Base-by-base conservation (phyloP, 331 rosid species). In the Quercus tomentella region DNA sequence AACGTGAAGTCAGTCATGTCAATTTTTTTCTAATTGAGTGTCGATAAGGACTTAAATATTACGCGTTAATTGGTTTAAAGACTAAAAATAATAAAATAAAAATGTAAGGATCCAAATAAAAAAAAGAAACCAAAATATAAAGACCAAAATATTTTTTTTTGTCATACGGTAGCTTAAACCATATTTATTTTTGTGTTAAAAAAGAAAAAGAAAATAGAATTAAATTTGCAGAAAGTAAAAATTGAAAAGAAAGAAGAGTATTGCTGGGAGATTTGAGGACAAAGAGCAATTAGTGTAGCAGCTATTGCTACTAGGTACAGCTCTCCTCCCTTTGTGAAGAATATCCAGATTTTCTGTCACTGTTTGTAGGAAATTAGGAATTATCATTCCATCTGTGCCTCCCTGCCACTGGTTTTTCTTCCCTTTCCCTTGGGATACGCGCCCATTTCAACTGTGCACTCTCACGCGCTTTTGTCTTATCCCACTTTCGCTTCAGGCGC, bases 271-370 rank as follows among this genome's bases (percentile, higher is more conserved):
- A 6, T 45, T 45, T 56, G 62, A 70, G 33, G 84, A 75, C 84
- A 81, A 81, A 75, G 56, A 31, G 84, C 80, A 81, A 75, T 75
- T 81, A 57, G 72, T 57, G 60, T 9, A 52, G 83, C 68, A 21
- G 43, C 78, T 62, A 54, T 30, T 20, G 68, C 55, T 57, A 16
- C 8, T 74, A 37, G 71, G 71, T 60, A 60, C 79, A 60, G 30
- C 45, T 22, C 70, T 9, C 5, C 5, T 0, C 23, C 58, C 23
- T 25, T 14, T 56, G 43, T 57, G 71, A 75, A 80, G 84, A 70
- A 76, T 75, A 70, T 81, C 77, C 84, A 20, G 20, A 67, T 7
- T 28, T 28, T n/a, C 70, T 66, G 67, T 62, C 45, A 12, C n/a
- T 41, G 14, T 41, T 41, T 41, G 49, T 62, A 23, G 69, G 81